Evolutionary conservation across 345 rosid species (phyloP), one percentile per base, ranked within the genome.

Genomic region (Combretum micranthum): DNA sequence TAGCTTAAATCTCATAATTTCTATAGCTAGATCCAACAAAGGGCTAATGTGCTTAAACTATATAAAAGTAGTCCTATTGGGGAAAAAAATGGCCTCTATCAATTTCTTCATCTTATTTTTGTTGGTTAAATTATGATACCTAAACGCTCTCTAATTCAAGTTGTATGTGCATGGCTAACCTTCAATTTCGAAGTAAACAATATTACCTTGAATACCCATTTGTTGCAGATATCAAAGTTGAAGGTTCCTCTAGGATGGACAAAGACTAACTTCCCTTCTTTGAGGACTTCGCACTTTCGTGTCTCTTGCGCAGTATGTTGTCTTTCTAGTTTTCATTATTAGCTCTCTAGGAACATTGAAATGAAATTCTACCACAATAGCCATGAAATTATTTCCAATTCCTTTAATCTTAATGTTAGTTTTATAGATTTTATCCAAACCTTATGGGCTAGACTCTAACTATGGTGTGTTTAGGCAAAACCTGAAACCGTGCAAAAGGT

Each of bases 401-500:
- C 44, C 16, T 0, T n/a, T n/a, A n/a, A n/a, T n/a, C n/a, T n/a
- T n/a, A n/a, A n/a, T n/a, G n/a, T n/a, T n/a, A n/a, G n/a, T n/a
- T n/a, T n/a, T n/a, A n/a, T n/a, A n/a, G n/a, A n/a, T n/a, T n/a
- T n/a, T n/a, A n/a, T n/a, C n/a, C n/a, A n/a, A n/a, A n/a, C n/a
- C n/a, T n/a, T n/a, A n/a, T n/a, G n/a, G n/a, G n/a, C n/a, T n/a
- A n/a, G n/a, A n/a, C n/a, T n/a, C n/a, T n/a, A n/a, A n/a, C n/a
- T n/a, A n/a, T n/a, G n/a, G n/a, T n/a, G n/a, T n/a, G n/a, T n/a
- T n/a, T n/a, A 87, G 96, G 97, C 91, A 44, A 90, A 80, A 56
- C 82, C 89, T 17, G 91, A 85, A 71, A 90, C 97, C 0, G 86
- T 87, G 68, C 69, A 77, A 26, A 83, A 82, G 77, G 97, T 90